A percentile compares a stretch with the other conserved stretches of the same genome.
These are phyloP conservation scores for Xylaria bambusicola DNA, from an alignment of 495 filamentous ascomycete species.

Conservation along the genomic window DNA sequence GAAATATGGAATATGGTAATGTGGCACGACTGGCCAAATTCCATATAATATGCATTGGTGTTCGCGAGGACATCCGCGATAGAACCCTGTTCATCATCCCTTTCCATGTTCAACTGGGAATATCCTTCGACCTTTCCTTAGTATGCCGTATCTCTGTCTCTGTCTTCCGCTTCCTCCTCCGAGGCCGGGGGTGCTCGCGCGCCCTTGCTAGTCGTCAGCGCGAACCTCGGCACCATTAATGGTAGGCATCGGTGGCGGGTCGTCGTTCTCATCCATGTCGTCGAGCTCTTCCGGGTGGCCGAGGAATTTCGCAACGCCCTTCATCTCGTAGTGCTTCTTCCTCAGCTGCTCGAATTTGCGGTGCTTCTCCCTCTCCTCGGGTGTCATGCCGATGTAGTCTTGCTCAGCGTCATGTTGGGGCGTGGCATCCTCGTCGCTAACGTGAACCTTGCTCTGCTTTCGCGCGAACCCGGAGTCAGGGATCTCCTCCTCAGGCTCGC, in stretches of 20 bases:
- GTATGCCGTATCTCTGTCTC: too few species aligned
- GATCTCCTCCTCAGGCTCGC: slow-evolving; percentile 83
- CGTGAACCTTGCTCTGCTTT: slow-evolving; percentile 69
- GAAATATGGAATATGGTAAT: neutral
- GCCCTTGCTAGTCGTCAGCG: slow-evolving; percentile 23
- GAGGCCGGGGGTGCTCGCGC: too few species aligned
- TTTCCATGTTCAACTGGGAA: neutral
- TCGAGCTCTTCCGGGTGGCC: slow-evolving; percentile 64
- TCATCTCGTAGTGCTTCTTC: slow-evolving; percentile 99
- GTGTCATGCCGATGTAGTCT: slow-evolving; percentile 61
- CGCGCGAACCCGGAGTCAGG: slow-evolving; percentile 49
- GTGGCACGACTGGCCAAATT: slow-evolving; percentile 5
- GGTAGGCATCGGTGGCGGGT: slow-evolving; percentile 31
- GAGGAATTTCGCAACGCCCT: slow-evolving; percentile 83
- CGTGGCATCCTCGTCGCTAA: slow-evolving; percentile 56
- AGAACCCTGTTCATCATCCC: neutral
- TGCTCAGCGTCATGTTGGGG: slow-evolving; percentile 52
- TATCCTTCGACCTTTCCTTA: too few species aligned
- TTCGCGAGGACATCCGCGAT: neutral
- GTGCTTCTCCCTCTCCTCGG: slow-evolving; percentile 88
- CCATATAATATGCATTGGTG: slow-evolving; percentile 4
- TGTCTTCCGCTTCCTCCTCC: too few species aligned
- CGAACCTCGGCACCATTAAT: slow-evolving; percentile 37
- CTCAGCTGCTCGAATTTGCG: slow-evolving; percentile 84
- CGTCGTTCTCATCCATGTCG: slow-evolving; percentile 50